Evolutionary conservation across 225 moss, liverwort and hornwort genomes (phyloP), one percentile per base, ranked within the genome.

Genomic region (Thuidium tamariscinum): DNA sequence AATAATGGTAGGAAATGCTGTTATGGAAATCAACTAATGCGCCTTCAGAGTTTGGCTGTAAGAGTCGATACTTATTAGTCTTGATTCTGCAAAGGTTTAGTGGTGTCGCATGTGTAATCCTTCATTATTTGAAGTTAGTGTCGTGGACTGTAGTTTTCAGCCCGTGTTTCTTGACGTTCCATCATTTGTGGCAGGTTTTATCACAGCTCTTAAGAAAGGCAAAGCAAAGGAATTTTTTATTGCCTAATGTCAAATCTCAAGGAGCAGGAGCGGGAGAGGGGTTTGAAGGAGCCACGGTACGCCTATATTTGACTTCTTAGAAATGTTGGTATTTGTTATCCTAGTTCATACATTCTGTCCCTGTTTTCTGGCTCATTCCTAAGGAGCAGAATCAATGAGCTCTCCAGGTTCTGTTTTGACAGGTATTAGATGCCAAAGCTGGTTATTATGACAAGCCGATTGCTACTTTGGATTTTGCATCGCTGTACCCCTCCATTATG

Each of bases 401-500:
- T 88, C 54, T 48, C 54, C 10, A n/a, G 37, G 77, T 84, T 59
- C 48, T 61, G 56, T 79, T 73, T 80, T 89, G 86, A 83, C 87
- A 96, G 96, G 96, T 96, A 36, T 89, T 98, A 92, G 97, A 98
- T 82, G 98, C 98, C 54, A 99, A 95, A 92, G 87, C 96, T 81
- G 98, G 98, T 59, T 99, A 94, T 76, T 99, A 94, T 84, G 98
- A 99, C 90, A 99, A 97, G 90, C 98, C 98, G 84, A 99, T 99
- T 85, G 98, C 98, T 79, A 99, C 98, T 66, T 89, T 99, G 82
- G 98, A 99, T 94, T 99, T 99, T 95, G 98, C 98, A 55, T 99
- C 98, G 27, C 91, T 99, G 15, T 99, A 99, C 81, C 98, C 98
- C 44, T 99, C 98, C 62, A 99, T 99, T 82, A 99, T 99, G 98